Conservation (phyloP, 148 eudicot genomes). For the Amaranthus hypochondriacus region DNA sequence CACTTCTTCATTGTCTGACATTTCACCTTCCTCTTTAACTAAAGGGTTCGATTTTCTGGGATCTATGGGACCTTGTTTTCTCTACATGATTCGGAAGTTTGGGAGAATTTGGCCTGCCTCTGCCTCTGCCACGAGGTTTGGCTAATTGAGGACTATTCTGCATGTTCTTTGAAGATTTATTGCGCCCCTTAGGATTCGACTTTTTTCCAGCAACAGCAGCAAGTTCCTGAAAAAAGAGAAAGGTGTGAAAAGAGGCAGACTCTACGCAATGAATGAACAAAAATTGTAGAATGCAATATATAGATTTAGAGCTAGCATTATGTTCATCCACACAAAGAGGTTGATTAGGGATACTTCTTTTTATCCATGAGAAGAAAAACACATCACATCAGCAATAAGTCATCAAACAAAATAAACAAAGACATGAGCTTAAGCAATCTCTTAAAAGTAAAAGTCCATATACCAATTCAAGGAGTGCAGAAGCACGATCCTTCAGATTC, state of each 20-base stretch:
- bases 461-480: conserved; percentile 96
- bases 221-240: conserved; percentile 54
- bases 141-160: conserved; percentile 34
- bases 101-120: conserved; percentile 49
- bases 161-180: conserved; percentile 54
- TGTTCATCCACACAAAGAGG: neutral
- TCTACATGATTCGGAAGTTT: conserved; percentile 30
- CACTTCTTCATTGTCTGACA: conserved; percentile 95
- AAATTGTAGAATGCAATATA: neutral
- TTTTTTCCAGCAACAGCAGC: conserved; percentile 64
- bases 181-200: conserved; percentile 52
- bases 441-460: neutral
- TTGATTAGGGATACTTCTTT: no score
- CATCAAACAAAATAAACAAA: neutral
- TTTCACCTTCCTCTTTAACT: conserved; percentile 98
- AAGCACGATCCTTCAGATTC: conserved; percentile 91
- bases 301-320: neutral
- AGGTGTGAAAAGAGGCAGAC: conserved; percentile 6
- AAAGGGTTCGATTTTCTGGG: conserved; percentile 72
- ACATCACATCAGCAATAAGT: neutral
- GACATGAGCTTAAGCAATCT: neutral
- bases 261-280: neutral
- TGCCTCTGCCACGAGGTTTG: conserved; percentile 47
- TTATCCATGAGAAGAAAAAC: neutral
- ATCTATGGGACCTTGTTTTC: conserved; percentile 44